phyloP scores from a whole-genome alignment of 257 asterid genomes.

The Striga asiatica region DNA sequence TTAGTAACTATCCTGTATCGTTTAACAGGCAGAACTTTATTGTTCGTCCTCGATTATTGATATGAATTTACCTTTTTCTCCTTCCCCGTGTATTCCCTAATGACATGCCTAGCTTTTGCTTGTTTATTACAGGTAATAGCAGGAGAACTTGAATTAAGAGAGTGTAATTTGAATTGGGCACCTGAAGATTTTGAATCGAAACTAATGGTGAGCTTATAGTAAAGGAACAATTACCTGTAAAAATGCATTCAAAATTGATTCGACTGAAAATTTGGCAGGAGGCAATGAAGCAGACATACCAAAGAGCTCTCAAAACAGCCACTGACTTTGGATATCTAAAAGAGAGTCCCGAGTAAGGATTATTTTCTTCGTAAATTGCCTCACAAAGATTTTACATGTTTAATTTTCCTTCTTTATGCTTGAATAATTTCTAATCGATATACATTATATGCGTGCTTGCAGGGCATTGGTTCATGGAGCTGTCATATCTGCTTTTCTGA shows the following conservation, averaged over 20 bases:
- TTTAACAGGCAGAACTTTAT: no score
- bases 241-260: background rate
- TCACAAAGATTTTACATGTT: background rate
- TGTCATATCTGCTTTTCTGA: constrained; percentile 72
- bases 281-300: constrained; percentile 90
- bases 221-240: background rate
- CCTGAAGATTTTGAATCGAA: constrained; percentile 96
- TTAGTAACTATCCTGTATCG: no score
- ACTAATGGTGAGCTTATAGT: constrained; percentile 44
- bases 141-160: constrained; percentile 92
- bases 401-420: background rate
- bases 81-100: no score
- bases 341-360: constrained; percentile 93
- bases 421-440: background rate
- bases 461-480: constrained; percentile 93
- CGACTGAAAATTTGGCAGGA: constrained; percentile 40
- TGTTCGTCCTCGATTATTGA: background rate
- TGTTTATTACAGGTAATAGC: constrained; percentile 67
- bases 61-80: constrained; percentile 4
- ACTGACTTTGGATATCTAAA: constrained; percentile 82
- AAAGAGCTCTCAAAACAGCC: constrained; percentile 77
- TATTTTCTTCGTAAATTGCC: background rate
- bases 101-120: background rate
- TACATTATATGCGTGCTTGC: background rate
- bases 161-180: constrained; percentile 84